These are phyloP conservation scores for Exophiala sp. DNA, from an alignment of 2,329 filamentous ascomycete species.

Conservation along the genomic window DNA sequence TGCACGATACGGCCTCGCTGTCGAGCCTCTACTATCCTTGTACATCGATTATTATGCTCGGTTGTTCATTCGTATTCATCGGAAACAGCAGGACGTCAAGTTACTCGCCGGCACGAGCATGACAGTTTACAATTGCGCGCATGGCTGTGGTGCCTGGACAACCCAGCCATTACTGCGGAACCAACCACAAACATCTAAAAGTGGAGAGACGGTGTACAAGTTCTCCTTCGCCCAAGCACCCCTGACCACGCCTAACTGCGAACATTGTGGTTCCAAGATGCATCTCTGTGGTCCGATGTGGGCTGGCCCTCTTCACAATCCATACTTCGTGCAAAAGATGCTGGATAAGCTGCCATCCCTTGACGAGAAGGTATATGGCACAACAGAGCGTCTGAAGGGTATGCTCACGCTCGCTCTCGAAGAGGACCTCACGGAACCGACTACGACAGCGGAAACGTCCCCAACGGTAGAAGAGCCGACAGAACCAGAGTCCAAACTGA, in stretches of 20 bases:
- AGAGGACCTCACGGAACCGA: constrained; percentile 52
- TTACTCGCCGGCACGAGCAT: constrained; percentile 88
- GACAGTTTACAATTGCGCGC: constrained; percentile 86
- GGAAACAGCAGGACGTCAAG: constrained; percentile 81
- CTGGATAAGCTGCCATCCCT: constrained; percentile 67
- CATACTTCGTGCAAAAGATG: constrained; percentile 75
- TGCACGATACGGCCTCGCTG: constrained; percentile 77
- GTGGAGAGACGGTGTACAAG: constrained; percentile 70
- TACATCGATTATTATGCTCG: constrained; percentile 95
- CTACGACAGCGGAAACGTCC: constrained; percentile 8
- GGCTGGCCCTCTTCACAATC: constrained; percentile 80
- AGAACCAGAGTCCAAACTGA: constrained; percentile 33
- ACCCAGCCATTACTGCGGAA: constrained; percentile 75
- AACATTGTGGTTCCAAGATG: constrained; percentile 80
- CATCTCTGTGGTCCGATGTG: constrained; percentile 95
- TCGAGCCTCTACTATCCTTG: constrained; percentile 86
- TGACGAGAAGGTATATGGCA: constrained; percentile 70
- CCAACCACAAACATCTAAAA: constrained; percentile 65
- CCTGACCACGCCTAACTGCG: constrained; percentile 62
- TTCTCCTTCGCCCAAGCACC: constrained; percentile 72
- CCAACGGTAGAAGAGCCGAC: constrained; percentile 31
- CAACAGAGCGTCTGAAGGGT: constrained; percentile 75
- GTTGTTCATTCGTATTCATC: constrained; percentile 78
- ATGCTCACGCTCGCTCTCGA: constrained; percentile 89
- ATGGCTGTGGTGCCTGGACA: constrained; percentile 86